These are phyloP conservation scores for Hericium rajendrae DNA, from an alignment of 768 basidiomycete species.

Conservation along the genomic window DNA sequence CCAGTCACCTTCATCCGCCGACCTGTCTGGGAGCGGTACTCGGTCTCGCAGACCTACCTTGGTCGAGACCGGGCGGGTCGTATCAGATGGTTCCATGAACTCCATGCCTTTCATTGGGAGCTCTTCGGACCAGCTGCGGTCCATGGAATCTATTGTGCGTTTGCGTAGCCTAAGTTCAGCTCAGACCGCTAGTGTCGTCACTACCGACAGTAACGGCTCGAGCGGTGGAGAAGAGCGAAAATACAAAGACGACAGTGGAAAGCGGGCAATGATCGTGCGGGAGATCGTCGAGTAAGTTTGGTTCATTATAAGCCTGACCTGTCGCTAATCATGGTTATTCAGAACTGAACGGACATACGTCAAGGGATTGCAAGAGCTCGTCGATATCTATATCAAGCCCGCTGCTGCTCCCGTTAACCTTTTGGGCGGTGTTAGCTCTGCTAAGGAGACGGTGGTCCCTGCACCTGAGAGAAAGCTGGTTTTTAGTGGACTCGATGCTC, in stretches of 20 bases:
- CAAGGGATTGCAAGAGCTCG: constrained; percentile 84
- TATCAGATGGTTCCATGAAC: constrained; percentile 34
- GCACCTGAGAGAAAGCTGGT: constrained; percentile 81
- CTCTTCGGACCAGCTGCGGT: constrained; percentile 47
- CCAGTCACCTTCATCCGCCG: constrained; percentile 33
- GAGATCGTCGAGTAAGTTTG: constrained; percentile 82
- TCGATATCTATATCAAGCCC: constrained; percentile 92
- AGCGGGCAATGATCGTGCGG: constrained; percentile 72
- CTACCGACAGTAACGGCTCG: constrained; percentile 67
- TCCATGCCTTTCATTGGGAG: constrained; percentile 33
- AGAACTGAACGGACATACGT: constrained; percentile 96
- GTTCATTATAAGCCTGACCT: not conserved
- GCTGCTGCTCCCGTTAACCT: constrained; percentile 61
- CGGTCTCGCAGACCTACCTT: constrained; percentile 64
- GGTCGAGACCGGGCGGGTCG: constrained; percentile 46
- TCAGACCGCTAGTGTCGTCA: constrained; percentile 64
- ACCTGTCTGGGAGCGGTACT: constrained; percentile 20
- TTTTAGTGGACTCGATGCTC: constrained; percentile 81
- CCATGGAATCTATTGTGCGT: constrained; percentile 51
- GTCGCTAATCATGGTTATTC: constrained; percentile 14
- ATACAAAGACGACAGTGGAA: constrained; percentile 84
- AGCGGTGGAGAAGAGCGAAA: constrained; percentile 59
- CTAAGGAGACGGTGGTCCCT: constrained; percentile 81
- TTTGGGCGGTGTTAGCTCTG: constrained; percentile 58
- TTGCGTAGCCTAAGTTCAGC: constrained; percentile 50